Base-by-base conservation (phyloP, 495 filamentous ascomycete genomes). In the Sporormia fimetaria region DNA sequence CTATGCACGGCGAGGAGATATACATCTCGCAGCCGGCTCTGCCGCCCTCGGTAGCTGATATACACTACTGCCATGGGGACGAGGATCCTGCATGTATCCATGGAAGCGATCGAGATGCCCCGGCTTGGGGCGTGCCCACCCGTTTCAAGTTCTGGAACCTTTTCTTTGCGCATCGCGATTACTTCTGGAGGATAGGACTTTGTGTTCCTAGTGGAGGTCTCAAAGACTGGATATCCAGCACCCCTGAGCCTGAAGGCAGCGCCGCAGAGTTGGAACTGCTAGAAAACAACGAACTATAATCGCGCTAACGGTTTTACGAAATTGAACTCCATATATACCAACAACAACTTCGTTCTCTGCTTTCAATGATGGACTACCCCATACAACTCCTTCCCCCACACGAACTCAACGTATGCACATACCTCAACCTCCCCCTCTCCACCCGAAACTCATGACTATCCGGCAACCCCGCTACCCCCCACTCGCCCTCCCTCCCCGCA, bases 131-230 rank as follows among this genome's bases (percentile, higher is more conserved):
- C 52, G 57, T 87, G 14, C 81, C 83, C 11, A 58, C 70, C 7
- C 63, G 75, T 31, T 78, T 77, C 49, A 78, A 78, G 56, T 68
- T 87, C 7, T 90, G 92, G 83, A 75, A 93, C 64, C 63, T 93
- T n/a, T 81, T 95, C 58, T 87, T 86, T 64, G 80, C 87, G 11
- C 90, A 98, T 65, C 68, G 90, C 37, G 90, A 98, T 62, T 98
- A 98, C 56, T 98, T 98, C 58, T 90, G 86, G 81, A 64, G 90
- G 22, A 54, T 98, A 43, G 90, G 90, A 0, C 62, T 96, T 29
- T 98, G 90, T 64, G 66, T 95, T 4, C 88, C 88, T 2, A 81
- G 81, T 3, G 83, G 82, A 1, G 84, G 87, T 61, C 78, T 78
- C 3, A 59, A 63, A 31, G 76, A 80, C 44, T 80, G 78, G 73